These are phyloP conservation scores for Helichrysum umbraculigerum DNA, from an alignment of 129 eudicot species.

Conservation along the genomic window DNA sequence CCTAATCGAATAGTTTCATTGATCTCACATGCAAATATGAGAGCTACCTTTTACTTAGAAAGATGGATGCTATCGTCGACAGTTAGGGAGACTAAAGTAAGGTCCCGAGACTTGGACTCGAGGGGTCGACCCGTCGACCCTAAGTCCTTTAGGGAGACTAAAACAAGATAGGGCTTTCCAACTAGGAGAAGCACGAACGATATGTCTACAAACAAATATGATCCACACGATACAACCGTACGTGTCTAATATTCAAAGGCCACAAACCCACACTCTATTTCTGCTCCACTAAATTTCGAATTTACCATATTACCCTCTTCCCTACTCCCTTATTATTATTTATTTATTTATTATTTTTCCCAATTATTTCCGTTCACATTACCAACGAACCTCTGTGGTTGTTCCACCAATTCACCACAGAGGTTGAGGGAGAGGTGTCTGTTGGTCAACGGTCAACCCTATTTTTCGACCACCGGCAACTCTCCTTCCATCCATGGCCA, in stretches of 20 bases:
- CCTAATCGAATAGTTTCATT: too few species aligned
- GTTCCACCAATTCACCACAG: constrained; percentile 23
- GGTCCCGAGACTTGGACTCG: too few species aligned
- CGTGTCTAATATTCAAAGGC: constrained; percentile 21
- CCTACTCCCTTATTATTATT: background rate
- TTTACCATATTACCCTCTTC: constrained; percentile 6
- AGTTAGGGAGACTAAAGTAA: too few species aligned
- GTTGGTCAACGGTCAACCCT: constrained; percentile 34
- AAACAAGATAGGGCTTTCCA: too few species aligned
- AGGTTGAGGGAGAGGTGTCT: constrained; percentile 37
- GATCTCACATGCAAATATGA: too few species aligned
- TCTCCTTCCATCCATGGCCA: constrained; percentile 31
- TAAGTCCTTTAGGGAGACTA: too few species aligned
- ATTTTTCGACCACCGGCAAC: constrained; percentile 39
- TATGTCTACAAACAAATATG: background rate
- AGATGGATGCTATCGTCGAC: too few species aligned
- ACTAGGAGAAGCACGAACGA: too few species aligned
- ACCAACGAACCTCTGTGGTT: constrained; percentile 29
- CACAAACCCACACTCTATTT: constrained; percentile 8
- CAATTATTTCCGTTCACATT: constrained; percentile 18
- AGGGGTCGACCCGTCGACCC: too few species aligned
- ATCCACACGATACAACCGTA: constrained; percentile 17
- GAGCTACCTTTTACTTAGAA: too few species aligned
- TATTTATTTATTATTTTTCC: background rate
- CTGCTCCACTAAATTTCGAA: constrained; percentile 21